Evolutionary conservation across 768 basidiomycete genomes (phyloP), one percentile per base, ranked within the genome.

Genomic region (Termitomyces sp.): DNA sequence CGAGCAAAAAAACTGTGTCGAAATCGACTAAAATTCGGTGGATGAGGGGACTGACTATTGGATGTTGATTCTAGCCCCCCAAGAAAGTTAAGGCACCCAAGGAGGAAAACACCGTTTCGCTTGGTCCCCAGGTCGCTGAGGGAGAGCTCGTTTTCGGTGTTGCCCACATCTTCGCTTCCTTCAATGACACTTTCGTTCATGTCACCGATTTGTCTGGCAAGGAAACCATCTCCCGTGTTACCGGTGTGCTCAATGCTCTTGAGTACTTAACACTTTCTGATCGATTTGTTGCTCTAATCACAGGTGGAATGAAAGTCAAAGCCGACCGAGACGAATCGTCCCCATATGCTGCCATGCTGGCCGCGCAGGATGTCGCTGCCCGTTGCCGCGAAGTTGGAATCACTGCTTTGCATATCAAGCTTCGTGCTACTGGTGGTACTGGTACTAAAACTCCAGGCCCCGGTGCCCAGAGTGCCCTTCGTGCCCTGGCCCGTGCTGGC

Each of bases 171-270:
- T 98, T 89, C 66, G 96, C 97, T 40, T 96, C 93, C 55, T 99
- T 99, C 85, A 99, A 99, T 76, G 97, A 99, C 70, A 99, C 97
- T 56, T 98, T 98, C 73, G 97, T 99, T 64, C 97, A 99, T 71
- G 80, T 99, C 67, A 99, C 97, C 72, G 97, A 98, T 89, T 77
- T 98, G 56, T 94, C 94, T 22, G 97, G 97, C 66, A 95, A 92
- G 79, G 97, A 98, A 80, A 99, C 97, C 70, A 93, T 99, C 77
- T 91, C 93, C 65, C 93, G 97, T 69, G 93, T 98, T 60, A 98
- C 97, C 63, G 95, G 95, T 89, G 56, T 65, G 82, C 74, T 9
- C 17, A 28, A 17, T 28, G 11, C 1, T 19, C 17, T 19, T 19
- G 47, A 24, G 46, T 34, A 15, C 15, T 51, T 6, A 35, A 19